Conservation (phyloP, 1,284 basidiomycete species). For the Polyporus tsugae region DNA sequence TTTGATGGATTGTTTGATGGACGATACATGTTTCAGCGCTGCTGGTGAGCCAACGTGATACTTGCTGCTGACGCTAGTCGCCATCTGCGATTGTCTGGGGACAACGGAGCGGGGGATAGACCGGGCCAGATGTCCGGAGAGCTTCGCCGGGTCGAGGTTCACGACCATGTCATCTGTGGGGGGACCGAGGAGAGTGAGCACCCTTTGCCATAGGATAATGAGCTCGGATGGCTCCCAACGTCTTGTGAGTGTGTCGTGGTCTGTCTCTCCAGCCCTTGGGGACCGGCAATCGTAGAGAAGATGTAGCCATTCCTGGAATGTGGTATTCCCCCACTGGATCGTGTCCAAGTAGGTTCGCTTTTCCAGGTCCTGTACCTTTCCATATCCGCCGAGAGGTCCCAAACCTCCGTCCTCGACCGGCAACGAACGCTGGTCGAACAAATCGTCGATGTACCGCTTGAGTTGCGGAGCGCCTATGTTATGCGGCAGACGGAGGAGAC, state of each 20-base stretch:
- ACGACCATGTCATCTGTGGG: background rate
- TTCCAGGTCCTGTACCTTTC: background rate
- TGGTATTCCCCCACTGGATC: background rate
- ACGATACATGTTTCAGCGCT: background rate
- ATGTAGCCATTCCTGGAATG: background rate
- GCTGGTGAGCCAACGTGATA: background rate
- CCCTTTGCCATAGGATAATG: background rate
- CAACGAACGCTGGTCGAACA: background rate
- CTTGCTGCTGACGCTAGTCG: background rate
- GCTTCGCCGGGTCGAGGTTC: background rate
- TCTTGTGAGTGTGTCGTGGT: background rate
- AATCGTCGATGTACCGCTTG: background rate
- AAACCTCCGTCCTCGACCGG: background rate
- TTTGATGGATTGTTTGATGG: background rate
- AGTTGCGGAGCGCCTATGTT: background rate
- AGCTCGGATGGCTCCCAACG: background rate
- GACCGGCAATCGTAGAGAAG: background rate
- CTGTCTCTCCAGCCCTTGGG: background rate
- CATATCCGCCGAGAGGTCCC: background rate
- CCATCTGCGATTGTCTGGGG: background rate
- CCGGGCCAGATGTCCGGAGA: background rate
- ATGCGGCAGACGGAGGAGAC: background rate
- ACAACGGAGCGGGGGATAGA: background rate
- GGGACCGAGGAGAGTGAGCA: background rate
- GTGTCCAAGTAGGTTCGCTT: background rate